phyloP scores from a whole-genome alignment of 129 eudicot genomes.

The Cynara cardunculus region DNA sequence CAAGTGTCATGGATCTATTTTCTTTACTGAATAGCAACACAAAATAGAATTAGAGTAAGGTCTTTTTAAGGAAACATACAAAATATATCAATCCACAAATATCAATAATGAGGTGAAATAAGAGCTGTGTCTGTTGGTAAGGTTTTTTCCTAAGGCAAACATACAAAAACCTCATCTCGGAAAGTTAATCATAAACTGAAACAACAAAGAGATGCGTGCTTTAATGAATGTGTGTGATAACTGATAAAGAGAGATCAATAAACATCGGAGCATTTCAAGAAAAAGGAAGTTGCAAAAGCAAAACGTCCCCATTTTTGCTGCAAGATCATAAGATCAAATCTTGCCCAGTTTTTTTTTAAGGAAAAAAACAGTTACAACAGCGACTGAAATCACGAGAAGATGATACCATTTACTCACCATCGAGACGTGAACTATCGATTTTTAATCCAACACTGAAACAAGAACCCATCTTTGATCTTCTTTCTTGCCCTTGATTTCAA shows the following conservation, averaged over 20 bases:
- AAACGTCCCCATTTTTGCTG: background rate
- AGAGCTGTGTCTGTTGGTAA: background rate
- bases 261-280: background rate
- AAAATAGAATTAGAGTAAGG: background rate
- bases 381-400: background rate
- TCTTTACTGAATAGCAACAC: background rate
- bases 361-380: background rate
- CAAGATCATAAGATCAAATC: background rate
- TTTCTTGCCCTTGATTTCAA: background rate
- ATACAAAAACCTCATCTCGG: background rate
- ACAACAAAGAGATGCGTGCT: background rate
- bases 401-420: slow-evolving; percentile 25
- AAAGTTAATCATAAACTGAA: background rate
- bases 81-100: background rate
- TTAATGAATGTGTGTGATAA: background rate
- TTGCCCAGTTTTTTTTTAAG: no score
- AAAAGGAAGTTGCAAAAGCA: background rate
- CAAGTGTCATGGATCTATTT: background rate
- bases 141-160: background rate
- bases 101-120: background rate
- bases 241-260: background rate
- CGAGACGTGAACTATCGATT: slow-evolving; percentile 42
- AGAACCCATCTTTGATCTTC: slow-evolving; percentile 37
- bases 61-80: background rate
- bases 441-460: slow-evolving; percentile 50